phyloP scores from a whole-genome alignment of 2,329 filamentous ascomycete species.

The Teratosphaeria viscida region DNA sequence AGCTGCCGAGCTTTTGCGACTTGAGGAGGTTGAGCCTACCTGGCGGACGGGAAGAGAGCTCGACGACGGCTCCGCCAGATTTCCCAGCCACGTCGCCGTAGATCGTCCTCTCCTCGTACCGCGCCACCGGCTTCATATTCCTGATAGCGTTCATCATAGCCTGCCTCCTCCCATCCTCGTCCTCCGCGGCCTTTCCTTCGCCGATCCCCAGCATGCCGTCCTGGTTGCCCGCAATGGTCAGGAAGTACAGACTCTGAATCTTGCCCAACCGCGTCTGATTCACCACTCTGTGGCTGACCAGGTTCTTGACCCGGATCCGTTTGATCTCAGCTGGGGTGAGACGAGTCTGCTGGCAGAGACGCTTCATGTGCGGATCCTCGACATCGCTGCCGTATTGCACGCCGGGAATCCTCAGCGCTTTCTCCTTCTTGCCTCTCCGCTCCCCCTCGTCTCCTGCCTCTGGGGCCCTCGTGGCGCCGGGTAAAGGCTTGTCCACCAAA shows the following conservation, averaged over 20 bases:
- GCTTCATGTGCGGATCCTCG: constrained; percentile 37
- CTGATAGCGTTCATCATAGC: constrained; percentile 71
- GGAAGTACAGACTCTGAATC: constrained; percentile 62
- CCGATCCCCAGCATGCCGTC: constrained; percentile 81
- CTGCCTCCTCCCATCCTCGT: constrained; percentile 56
- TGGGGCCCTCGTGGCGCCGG: neutral
- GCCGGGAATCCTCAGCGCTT: constrained; percentile 25
- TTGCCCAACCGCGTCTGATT: constrained; percentile 98
- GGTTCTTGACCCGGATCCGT: constrained; percentile 54
- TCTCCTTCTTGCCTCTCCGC: constrained; percentile 14
- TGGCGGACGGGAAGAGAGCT: constrained; percentile 72
- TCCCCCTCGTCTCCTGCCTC: constrained; percentile 1
- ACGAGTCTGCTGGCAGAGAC: constrained; percentile 48
- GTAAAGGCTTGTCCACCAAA: constrained; percentile 55
- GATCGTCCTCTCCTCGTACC: constrained; percentile 88
- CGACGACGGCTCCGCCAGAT: constrained; percentile 75
- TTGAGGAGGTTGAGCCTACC: constrained; percentile 46
- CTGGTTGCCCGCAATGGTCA: constrained; percentile 78
- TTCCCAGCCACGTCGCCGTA: constrained; percentile 77
- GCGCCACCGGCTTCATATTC: constrained; percentile 83
- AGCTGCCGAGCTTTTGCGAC: neutral
- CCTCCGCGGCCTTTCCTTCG: constrained; percentile 76
- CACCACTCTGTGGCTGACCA: constrained; percentile 64
- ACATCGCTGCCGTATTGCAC: constrained; percentile 14
- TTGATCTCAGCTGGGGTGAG: constrained; percentile 39